Evolutionary conservation across 2,329 filamentous ascomycete genomes (phyloP).

Genomic region (Bertia moriformis): DNA sequence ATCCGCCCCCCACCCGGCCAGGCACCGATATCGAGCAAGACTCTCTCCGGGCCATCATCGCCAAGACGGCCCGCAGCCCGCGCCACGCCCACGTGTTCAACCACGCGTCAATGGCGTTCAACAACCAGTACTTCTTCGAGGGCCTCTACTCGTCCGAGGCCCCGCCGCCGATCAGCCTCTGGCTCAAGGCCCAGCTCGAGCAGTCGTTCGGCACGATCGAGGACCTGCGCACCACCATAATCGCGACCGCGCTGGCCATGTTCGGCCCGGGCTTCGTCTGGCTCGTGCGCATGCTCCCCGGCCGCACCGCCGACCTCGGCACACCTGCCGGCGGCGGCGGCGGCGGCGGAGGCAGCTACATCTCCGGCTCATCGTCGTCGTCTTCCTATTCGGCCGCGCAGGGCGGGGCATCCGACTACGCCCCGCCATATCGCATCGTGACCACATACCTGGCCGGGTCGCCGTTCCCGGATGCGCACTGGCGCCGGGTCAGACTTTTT

Average conservation of each 20-base stretch:
- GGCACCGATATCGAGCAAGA: conserved; percentile 48
- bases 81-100: conserved; percentile 74
- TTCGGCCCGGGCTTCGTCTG: conserved; percentile 96
- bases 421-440: conserved; percentile 46
- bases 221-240: conserved; percentile 65
- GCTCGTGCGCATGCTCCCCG: conserved; percentile 50
- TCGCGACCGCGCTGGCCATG: conserved; percentile 73
- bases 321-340: conserved; percentile 6
- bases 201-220: conserved; percentile 69
- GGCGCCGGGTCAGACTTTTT: conserved; percentile 52
- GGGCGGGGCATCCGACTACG: too few species aligned
- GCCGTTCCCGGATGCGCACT: conserved; percentile 74
- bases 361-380: too few species aligned
- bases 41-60: conserved; percentile 51
- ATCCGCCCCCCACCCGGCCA: too few species aligned
- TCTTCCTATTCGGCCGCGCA: too few species aligned
- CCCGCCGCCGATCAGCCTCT: neutral
- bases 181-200: conserved; percentile 43
- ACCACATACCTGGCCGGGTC: conserved; percentile 84
- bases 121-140: conserved; percentile 74
- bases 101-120: conserved; percentile 89
- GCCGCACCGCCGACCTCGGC: conserved; percentile 17
- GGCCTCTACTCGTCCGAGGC: conserved; percentile 18
- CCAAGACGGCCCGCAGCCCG: conserved; percentile 67
- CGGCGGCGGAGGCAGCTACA: conserved; percentile 18